phyloP scores from a whole-genome alignment of 2,329 filamentous ascomycete species.

The Ceratocystis eucalypticola region DNA sequence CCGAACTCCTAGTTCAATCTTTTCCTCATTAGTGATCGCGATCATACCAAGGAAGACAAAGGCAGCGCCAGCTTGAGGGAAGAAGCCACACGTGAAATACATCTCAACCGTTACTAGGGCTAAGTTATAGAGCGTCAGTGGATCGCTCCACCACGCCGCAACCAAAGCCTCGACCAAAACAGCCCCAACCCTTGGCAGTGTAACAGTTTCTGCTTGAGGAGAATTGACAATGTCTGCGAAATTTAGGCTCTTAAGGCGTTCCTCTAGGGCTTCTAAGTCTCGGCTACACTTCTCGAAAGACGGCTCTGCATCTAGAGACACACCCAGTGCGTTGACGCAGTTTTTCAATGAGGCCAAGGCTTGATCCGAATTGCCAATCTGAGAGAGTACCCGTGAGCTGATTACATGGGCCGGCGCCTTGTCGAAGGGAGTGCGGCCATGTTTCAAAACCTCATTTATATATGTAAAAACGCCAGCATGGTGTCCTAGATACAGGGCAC shows the following conservation, averaged over 20 bases:
- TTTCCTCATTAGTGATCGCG: constrained; percentile 54
- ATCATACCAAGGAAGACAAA: constrained; percentile 58
- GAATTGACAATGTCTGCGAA: constrained; percentile 30
- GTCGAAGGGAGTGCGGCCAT: constrained; percentile 59
- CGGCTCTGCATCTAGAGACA: constrained; percentile 50
- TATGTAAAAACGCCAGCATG: constrained; percentile 52
- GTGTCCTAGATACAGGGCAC: constrained; percentile 65
- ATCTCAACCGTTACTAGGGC: constrained; percentile 52
- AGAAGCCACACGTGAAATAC: constrained; percentile 49
- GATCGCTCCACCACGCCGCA: constrained; percentile 61
- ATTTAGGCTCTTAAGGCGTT: constrained; percentile 46
- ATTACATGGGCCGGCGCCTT: constrained; percentile 76
- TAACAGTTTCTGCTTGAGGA: constrained; percentile 31
- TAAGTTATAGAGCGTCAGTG: constrained; percentile 58
- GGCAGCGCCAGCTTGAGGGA: constrained; percentile 54
- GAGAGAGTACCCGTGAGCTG: constrained; percentile 63
- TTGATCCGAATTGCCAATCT: constrained; percentile 55
- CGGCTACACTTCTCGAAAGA: constrained; percentile 65
- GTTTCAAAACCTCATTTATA: constrained; percentile 54
- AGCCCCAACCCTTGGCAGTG: constrained; percentile 50
- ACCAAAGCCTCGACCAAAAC: constrained; percentile 57
- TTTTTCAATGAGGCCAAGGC: constrained; percentile 58
- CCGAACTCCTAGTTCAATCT: constrained; percentile 53
- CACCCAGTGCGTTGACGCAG: constrained; percentile 55
- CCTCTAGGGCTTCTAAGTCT: constrained; percentile 52